phyloP scores from a whole-genome alignment of 2,329 filamentous ascomycete genomes.

The Ascochyta rabiei region DNA sequence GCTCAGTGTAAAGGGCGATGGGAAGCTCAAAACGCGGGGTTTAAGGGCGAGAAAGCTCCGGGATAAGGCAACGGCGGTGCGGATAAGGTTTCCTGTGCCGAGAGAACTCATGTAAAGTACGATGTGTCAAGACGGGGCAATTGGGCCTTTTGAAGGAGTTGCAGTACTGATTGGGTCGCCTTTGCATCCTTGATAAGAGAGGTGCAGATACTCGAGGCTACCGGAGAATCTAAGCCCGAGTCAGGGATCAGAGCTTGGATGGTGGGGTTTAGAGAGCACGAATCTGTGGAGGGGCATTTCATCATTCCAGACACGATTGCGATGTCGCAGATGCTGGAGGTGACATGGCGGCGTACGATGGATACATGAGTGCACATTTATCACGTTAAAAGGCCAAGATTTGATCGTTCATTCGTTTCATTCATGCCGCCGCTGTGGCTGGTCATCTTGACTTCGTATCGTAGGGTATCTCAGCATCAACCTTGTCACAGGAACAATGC shows the following conservation, averaged over 20 bases:
- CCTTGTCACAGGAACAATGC: conserved; percentile 3
- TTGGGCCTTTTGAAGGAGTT: conserved; percentile 3
- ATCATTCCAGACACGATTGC: conserved; percentile 1
- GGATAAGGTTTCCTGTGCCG: conserved; percentile 11
- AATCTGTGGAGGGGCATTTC: conserved; percentile 8
- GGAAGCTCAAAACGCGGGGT: conserved; percentile 1
- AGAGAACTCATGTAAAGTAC: conserved; percentile 15
- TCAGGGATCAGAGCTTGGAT: conserved; percentile 6
- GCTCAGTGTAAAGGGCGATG: conserved; percentile 15
- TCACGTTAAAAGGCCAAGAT: not conserved
- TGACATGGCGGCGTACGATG: not conserved
- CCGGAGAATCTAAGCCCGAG: conserved; percentile 4
- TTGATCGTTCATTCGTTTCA: conserved; percentile 16
- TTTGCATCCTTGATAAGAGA: not conserved
- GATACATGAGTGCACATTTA: not conserved
- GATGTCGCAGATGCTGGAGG: not conserved
- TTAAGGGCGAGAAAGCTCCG: not conserved
- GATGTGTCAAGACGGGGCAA: conserved; percentile 1
- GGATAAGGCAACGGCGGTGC: not conserved
- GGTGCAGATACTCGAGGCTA: conserved; percentile 1
- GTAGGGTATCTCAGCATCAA: conserved; percentile 16
- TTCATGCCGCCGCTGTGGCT: conserved; percentile 17
- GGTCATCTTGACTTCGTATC: conserved; percentile 2
- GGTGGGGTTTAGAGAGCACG: conserved; percentile 2
- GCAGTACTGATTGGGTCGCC: not conserved